phyloP scores from a whole-genome alignment of 345 rosid genomes.

The Syzygium grande region DNA sequence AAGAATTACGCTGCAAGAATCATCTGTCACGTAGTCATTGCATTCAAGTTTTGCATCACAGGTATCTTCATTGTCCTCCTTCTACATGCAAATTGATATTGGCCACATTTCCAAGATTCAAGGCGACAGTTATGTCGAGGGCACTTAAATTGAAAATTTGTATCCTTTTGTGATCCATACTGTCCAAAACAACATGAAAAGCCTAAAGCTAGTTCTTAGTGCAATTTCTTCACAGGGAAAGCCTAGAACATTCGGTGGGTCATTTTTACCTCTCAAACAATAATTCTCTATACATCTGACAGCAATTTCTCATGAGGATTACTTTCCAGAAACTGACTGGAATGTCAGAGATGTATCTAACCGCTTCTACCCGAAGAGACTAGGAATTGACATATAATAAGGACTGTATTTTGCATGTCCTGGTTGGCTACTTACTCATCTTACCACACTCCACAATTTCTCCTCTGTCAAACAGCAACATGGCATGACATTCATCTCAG shows the following conservation, averaged over 20 bases:
- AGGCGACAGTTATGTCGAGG: not conserved
- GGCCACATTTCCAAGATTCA: not conserved
- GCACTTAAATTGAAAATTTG: not conserved
- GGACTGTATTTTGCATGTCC: not conserved
- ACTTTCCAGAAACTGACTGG: not conserved
- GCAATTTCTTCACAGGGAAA: not conserved
- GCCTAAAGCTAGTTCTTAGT: not conserved
- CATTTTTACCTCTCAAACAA: not conserved
- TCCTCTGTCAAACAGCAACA: not conserved
- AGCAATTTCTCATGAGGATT: not conserved
- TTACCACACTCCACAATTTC: not conserved
- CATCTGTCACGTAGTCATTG: not conserved
- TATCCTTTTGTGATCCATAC: not conserved
- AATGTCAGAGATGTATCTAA: not conserved
- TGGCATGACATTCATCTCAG: accelerated
- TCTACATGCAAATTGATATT: not conserved
- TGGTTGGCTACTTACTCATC: not conserved
- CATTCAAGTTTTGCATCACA: not conserved
- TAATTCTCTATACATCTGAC: not conserved
- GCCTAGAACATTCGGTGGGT: not conserved
- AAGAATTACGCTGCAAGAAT: not conserved
- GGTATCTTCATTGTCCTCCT: not conserved
- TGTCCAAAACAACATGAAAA: not conserved
- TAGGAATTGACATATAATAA: not conserved
- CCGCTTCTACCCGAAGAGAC: no score